These are phyloP conservation scores for Aphanomyces astaci DNA, from an alignment of 352 stramenopile species.

Conservation along the genomic window DNA sequence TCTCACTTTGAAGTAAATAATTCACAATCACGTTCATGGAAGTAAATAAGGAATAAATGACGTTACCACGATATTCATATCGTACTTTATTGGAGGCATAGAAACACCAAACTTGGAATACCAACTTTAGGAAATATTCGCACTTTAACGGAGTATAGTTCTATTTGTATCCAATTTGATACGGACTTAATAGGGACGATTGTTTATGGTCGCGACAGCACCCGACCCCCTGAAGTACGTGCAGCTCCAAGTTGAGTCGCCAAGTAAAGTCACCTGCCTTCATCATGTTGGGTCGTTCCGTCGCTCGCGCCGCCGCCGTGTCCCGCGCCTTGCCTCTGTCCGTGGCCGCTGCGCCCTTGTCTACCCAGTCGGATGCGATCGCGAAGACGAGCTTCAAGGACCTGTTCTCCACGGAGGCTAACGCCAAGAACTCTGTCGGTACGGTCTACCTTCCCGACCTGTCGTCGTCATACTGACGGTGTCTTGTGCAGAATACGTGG, in stretches of 20 bases:
- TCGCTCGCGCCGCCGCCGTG: slow-evolving; percentile 1
- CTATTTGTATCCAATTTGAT: not conserved
- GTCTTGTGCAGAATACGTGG: slow-evolving; percentile 87
- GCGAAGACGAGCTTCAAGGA: slow-evolving; percentile 65
- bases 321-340: not conserved
- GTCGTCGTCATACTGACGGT: not conserved
- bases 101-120: too few species aligned
- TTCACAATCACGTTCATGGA: too few species aligned
- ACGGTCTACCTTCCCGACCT: slow-evolving; percentile 24
- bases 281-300: slow-evolving; percentile 12
- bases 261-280: not conserved
- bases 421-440: slow-evolving; percentile 72
- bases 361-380: slow-evolving; percentile 30
- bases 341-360: not conserved
- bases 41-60: too few species aligned
- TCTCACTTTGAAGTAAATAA: too few species aligned
- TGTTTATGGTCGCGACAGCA: slow-evolving; percentile 4
- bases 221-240: not conserved
- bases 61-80: too few species aligned
- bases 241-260: not conserved
- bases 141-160: not conserved
- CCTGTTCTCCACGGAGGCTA: slow-evolving; percentile 53
- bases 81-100: too few species aligned
- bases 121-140: not conserved
- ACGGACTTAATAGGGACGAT: not conserved